phyloP scores from a whole-genome alignment of 768 basidiomycete species.

The Zangia roseola region DNA sequence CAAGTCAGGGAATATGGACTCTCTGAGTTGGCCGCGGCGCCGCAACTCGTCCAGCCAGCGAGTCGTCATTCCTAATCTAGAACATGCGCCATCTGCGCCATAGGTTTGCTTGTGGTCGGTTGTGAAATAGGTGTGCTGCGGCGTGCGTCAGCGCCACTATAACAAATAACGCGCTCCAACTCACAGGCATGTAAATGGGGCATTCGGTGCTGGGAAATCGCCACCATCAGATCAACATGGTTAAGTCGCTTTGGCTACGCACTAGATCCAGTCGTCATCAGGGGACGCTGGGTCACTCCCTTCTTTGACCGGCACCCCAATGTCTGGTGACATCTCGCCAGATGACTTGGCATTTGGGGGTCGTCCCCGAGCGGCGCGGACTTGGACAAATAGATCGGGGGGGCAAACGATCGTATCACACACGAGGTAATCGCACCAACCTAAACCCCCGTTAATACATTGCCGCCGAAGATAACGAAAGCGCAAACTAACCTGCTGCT shows the following conservation, averaged over 20 bases:
- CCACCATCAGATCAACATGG: constrained; percentile 3
- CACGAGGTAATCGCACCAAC: constrained; percentile 49
- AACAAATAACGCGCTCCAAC: constrained; percentile 4
- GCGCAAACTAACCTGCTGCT: constrained; percentile 30
- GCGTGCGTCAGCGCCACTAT: background rate
- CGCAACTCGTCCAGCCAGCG: constrained; percentile 41
- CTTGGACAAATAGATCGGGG: constrained; percentile 35
- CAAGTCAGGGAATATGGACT: constrained; percentile 43
- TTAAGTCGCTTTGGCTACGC: constrained; percentile 18
- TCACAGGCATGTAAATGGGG: constrained; percentile 46
- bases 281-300: constrained; percentile 41
- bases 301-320: constrained; percentile 36
- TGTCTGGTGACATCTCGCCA: constrained; percentile 10
- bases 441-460: constrained; percentile 21
- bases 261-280: constrained; percentile 44
- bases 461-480: background rate
- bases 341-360: background rate
- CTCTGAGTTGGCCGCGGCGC: constrained; percentile 38
- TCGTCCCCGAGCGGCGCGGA: constrained; percentile 25
- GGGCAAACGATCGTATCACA: constrained; percentile 46
- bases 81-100: constrained; percentile 22
- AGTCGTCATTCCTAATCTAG: constrained; percentile 9
- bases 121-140: constrained; percentile 47
- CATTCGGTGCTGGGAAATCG: constrained; percentile 38
- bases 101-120: constrained; percentile 51